Percentiles rank a stretch among this genome's conserved stretches.
phyloP scores from a whole-genome alignment of 169 alveolate species.

The Eimeria sp. region DNA sequence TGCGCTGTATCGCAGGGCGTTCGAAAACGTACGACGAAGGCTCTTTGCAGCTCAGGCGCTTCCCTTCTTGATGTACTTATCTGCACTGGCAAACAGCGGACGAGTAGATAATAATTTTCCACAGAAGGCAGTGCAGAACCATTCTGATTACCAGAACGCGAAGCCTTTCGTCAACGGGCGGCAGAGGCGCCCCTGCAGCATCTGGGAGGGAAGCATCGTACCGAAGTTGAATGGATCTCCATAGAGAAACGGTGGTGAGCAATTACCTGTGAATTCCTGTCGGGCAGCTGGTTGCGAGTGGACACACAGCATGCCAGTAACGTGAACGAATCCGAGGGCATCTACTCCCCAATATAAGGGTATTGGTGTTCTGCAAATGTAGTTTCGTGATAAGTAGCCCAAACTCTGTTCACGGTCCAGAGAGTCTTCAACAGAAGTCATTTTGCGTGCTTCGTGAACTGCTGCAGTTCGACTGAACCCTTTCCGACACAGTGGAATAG shows the following conservation, averaged over 20 bases:
- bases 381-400: background rate
- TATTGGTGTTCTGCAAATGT: background rate
- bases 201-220: background rate
- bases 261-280: background rate
- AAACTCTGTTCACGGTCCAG: background rate
- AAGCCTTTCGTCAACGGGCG: background rate
- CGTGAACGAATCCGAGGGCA: too few relatives aligned
- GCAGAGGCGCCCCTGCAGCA: too few relatives aligned
- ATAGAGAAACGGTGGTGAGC: background rate
- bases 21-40: slow-evolving; percentile 47
- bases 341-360: too few relatives aligned
- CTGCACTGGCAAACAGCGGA: slow-evolving; percentile 51
- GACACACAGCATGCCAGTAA: background rate
- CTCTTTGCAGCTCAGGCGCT: slow-evolving; percentile 54
- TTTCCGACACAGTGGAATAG: background rate
- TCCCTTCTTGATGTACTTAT: slow-evolving; percentile 34
- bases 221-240: background rate
- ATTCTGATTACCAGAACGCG: slow-evolving; percentile 7
- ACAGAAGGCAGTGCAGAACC: background rate
- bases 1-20: slow-evolving; percentile 39
- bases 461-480: background rate
- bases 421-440: background rate
- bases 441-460: background rate
- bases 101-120: slow-evolving; percentile 9
- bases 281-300: background rate